These are phyloP conservation scores for Platanthera guangdongensis DNA, from an alignment of 106 monocot genomes.

Conservation along the genomic window DNA sequence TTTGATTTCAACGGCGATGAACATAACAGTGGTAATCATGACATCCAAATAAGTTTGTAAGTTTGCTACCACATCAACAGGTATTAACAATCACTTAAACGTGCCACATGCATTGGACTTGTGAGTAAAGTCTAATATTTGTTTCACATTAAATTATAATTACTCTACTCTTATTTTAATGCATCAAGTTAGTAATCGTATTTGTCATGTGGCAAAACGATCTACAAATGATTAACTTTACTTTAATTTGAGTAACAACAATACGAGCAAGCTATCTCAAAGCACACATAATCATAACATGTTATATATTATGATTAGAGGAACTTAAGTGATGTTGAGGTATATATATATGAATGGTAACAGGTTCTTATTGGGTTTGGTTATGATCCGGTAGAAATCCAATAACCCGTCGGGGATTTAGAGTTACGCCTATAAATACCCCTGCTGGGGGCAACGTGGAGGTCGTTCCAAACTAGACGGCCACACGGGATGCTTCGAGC, in stretches of 20 bases:
- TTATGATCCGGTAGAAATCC: too few species aligned
- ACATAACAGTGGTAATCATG: neutral
- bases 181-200: too few species aligned
- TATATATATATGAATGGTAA: too few species aligned
- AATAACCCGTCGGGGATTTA: too few species aligned
- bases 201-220: neutral
- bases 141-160: neutral
- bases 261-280: neutral
- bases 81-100: neutral
- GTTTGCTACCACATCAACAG: neutral
- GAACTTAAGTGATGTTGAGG: neutral
- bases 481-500: too few species aligned
- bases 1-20: too few species aligned
- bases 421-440: too few species aligned
- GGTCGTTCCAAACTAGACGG: too few species aligned
- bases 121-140: neutral
- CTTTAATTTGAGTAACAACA: neutral
- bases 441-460: too few species aligned
- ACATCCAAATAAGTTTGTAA: neutral
- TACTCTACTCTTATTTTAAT: neutral
- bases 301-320: neutral
- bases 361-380: too few species aligned
- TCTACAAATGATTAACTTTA: neutral
- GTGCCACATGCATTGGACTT: neutral
- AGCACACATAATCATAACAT: neutral